These are phyloP conservation scores for Dendrothele bispora DNA, from an alignment of 768 basidiomycete genomes.

Conservation along the genomic window DNA sequence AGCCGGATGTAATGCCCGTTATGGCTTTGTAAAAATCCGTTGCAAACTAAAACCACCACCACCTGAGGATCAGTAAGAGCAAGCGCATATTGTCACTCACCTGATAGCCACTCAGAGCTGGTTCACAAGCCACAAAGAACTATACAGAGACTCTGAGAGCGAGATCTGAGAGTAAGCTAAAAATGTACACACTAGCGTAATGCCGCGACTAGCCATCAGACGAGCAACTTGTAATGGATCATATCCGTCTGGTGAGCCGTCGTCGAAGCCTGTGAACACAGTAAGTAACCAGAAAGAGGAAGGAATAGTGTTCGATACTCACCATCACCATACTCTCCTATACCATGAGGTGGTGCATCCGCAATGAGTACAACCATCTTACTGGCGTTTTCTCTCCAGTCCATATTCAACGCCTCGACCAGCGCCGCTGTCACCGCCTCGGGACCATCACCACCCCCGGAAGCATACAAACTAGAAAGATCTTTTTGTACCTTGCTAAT, in stretches of 20 bases:
- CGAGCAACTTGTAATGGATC: slow-evolving; percentile 88
- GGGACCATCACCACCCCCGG: slow-evolving; percentile 92
- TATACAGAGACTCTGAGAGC: slow-evolving; percentile 29
- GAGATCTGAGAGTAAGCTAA: slow-evolving; percentile 1
- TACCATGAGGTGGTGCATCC: slow-evolving; percentile 96
- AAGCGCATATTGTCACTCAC: slow-evolving; percentile 39
- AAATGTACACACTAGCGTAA: slow-evolving; percentile 69
- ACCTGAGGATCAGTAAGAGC: slow-evolving; percentile 13
- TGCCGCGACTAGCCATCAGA: slow-evolving; percentile 88
- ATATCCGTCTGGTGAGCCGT: slow-evolving; percentile 91
- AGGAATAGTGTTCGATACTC: slow-evolving; percentile 19
- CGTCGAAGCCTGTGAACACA: slow-evolving; percentile 70
- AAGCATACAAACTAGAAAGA: slow-evolving; percentile 82
- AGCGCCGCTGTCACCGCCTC: slow-evolving; percentile 96
- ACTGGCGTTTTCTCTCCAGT: slow-evolving; percentile 85
- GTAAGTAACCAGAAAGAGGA: slow-evolving; percentile 12
- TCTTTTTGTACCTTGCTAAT: slow-evolving; percentile 84
- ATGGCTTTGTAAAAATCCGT: slow-evolving; percentile 96
- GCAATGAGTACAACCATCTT: slow-evolving; percentile 98
- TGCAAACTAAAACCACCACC: slow-evolving; percentile 58
- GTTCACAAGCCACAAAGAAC: slow-evolving; percentile 99
- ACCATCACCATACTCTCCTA: slow-evolving; percentile 98
- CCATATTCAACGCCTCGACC: slow-evolving; percentile 83
- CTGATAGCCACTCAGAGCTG: slow-evolving; percentile 89
- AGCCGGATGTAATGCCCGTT: slow-evolving; percentile 88